Percentiles rank a stretch among this genome's conserved stretches.
Conservation (phyloP, 176 grass and related monocot genomes). For the Cocos nucifera region DNA sequence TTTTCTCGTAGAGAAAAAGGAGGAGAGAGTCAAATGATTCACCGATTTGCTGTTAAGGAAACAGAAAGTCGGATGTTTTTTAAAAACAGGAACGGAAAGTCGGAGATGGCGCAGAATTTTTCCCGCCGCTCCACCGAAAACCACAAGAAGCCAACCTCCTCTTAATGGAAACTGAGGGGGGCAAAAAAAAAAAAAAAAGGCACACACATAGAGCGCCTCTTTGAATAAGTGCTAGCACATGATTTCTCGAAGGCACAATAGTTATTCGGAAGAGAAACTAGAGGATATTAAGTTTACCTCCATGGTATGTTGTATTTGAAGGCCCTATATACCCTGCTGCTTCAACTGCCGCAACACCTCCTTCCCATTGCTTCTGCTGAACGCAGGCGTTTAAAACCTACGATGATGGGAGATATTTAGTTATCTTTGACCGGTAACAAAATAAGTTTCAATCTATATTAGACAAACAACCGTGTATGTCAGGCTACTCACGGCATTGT, state of each 20-base stretch:
- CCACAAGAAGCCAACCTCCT: too few species aligned
- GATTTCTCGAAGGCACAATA: background rate
- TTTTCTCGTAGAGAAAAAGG: too few species aligned
- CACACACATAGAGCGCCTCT: too few species aligned
- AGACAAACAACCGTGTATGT: background rate
- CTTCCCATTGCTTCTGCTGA: conserved; percentile 91
- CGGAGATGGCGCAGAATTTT: too few species aligned
- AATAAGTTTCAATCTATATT: background rate
- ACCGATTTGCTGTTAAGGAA: too few species aligned
- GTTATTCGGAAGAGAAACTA: background rate
- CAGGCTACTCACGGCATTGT: conserved; percentile 58
- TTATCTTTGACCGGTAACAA: conserved; percentile 12
- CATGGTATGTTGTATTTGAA: conserved; percentile 93
- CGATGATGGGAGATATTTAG: conserved; percentile 10
- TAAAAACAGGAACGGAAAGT: too few species aligned
- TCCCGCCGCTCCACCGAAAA: too few species aligned
- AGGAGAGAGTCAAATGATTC: too few species aligned
- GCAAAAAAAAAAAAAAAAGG: too few species aligned
- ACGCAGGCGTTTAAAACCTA: conserved; percentile 96
- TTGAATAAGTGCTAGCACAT: too few species aligned
- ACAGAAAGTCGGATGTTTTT: too few species aligned
- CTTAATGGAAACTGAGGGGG: too few species aligned
- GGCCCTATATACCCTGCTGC: conserved; percentile 49
- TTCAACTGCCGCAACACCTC: conserved; percentile 93
- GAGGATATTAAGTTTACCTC: conserved; percentile 42